Conservation (phyloP, 495 filamentous ascomycete species). For the Cladorrhinum samala region DNA sequence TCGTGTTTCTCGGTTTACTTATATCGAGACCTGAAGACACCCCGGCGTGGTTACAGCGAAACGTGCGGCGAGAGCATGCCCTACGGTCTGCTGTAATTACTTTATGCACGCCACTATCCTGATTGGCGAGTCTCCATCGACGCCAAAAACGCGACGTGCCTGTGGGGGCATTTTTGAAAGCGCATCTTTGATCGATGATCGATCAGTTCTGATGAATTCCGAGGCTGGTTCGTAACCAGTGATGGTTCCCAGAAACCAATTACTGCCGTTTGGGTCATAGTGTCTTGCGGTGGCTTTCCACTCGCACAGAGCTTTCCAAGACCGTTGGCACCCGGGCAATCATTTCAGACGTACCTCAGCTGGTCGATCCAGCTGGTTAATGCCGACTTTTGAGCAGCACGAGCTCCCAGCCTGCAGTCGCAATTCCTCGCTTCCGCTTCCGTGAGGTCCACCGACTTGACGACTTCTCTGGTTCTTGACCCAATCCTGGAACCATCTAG, state of each 20-base stretch:
- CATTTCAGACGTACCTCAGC: background rate
- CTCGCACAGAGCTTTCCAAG: no score
- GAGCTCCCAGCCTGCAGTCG: conserved; percentile 1
- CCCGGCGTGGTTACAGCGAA: no score
- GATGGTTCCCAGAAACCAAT: no score
- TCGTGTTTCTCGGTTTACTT: no score
- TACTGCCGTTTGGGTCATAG: no score
- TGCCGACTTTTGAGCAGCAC: conserved; percentile 4
- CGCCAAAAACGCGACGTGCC: background rate
- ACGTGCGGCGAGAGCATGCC: no score
- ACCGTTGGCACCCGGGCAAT: no score
- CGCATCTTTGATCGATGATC: no score
- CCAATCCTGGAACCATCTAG: no score
- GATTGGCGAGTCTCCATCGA: background rate
- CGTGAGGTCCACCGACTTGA: background rate
- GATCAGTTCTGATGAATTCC: no score
- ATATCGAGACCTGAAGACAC: background rate
- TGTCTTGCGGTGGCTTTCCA: no score
- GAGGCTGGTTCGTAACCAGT: no score
- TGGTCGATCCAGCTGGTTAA: background rate
- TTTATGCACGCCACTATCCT: background rate
- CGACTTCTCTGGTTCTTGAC: background rate
- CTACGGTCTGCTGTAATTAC: background rate
- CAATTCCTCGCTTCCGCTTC: conserved; percentile 5
- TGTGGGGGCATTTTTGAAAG: background rate